Evolutionary conservation across 305 asterid genomes (phyloP).

Genomic region (Euphrasia arctica): DNA sequence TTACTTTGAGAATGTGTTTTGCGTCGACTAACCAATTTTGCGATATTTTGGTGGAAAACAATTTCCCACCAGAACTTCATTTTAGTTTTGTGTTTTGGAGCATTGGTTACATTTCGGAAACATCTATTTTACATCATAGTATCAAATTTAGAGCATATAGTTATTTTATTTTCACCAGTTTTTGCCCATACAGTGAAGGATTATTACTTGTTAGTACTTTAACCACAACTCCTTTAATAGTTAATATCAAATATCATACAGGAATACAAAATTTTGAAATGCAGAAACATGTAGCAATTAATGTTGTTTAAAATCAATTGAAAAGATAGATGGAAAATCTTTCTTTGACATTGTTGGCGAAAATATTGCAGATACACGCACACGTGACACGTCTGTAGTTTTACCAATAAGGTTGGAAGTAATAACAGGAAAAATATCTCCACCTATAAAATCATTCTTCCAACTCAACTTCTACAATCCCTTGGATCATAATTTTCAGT

Average conservation of each 20-base stretch:
- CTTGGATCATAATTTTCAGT: neutral
- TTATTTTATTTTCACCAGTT: neutral
- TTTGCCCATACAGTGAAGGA: neutral
- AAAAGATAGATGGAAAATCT: neutral
- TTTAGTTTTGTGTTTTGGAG: neutral
- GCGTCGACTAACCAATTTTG: constrained; percentile 23
- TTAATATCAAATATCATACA: too few species aligned
- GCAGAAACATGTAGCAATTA: neutral
- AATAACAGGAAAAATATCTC: neutral
- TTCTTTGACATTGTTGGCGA: neutral
- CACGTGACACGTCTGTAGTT: neutral
- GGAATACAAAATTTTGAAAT: neutral
- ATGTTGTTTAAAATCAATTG: neutral
- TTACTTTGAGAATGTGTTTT: neutral
- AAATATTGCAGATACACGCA: neutral
- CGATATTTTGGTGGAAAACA: constrained; percentile 14
- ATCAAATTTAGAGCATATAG: neutral
- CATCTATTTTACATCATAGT: neutral
- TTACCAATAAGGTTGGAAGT: neutral
- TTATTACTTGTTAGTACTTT: neutral
- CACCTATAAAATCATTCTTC: neutral
- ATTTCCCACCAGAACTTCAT: neutral
- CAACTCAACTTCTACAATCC: neutral
- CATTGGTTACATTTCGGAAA: neutral
- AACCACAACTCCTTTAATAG: neutral